Percentiles rank a stretch among this genome's conserved stretches.
Evolutionary conservation across 768 basidiomycete genomes (phyloP).

Genomic region (Mycena epipterygia): DNA sequence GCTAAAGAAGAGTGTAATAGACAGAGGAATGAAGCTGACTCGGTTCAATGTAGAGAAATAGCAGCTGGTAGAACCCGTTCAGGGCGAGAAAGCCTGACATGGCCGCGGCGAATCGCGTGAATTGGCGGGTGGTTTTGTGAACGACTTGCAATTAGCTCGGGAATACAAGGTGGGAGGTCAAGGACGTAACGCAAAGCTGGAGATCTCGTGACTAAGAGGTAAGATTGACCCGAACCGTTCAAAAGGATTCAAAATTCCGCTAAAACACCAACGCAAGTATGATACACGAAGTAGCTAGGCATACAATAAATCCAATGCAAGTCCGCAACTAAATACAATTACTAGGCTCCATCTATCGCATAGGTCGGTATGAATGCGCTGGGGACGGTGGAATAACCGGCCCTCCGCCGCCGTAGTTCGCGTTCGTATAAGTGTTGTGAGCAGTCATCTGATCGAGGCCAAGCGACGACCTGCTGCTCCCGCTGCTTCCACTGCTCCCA

Average conservation of each 20-base stretch:
- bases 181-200: too few relatives aligned
- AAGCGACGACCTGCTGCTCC: conserved; percentile 2
- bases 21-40: conserved; percentile 49
- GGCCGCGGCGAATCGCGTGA: too few relatives aligned
- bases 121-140: too few relatives aligned
- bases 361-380: conserved; percentile 21
- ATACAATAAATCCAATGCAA: conserved; percentile 17
- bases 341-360: conserved; percentile 4
- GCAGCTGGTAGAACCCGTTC: conserved; percentile 70
- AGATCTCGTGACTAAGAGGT: too few relatives aligned
- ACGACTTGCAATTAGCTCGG: too few relatives aligned
- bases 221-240: too few relatives aligned
- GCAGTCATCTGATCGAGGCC: conserved; percentile 20
- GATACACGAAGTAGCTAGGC: conserved; percentile 21
- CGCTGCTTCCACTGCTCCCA: conserved; percentile 14
- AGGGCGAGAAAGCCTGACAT: conserved; percentile 60
- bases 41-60: conserved; percentile 79
- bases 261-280: conserved; percentile 5
- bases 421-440: conserved; percentile 17
- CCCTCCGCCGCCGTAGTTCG: not conserved
- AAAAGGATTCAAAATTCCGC: too few relatives aligned
- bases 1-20: not conserved
- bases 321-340: not conserved
- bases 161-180: too few relatives aligned
- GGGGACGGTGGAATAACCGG: conserved; percentile 28